These are phyloP conservation scores for Crepidotus variabilis DNA, from an alignment of 768 basidiomycete species.

Conservation along the genomic window DNA sequence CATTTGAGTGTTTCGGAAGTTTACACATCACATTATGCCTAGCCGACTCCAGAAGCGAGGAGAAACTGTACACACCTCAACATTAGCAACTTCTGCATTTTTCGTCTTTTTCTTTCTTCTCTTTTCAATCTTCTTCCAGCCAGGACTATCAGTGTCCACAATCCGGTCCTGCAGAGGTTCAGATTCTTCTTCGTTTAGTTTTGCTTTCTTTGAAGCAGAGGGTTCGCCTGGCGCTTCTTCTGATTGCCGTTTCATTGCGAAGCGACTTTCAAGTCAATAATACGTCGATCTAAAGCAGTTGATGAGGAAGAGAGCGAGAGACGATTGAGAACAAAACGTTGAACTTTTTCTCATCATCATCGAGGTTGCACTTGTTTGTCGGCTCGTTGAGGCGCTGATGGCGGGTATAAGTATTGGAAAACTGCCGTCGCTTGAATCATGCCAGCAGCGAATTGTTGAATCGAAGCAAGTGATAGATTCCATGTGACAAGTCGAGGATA, in stretches of 20 bases:
- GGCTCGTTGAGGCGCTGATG: no score
- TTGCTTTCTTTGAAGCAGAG: conserved; percentile 15
- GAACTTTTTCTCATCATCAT: not conserved
- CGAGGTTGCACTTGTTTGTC: not conserved
- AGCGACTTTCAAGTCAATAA: not conserved
- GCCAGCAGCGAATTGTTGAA: not conserved
- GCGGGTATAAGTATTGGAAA: no score
- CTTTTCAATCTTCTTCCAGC: conserved; percentile 71
- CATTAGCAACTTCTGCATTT: conserved; percentile 33
- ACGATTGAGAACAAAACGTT: not conserved
- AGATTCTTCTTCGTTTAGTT: conserved; percentile 6
- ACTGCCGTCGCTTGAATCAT: no score
- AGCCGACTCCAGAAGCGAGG: not conserved
- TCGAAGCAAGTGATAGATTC: not conserved
- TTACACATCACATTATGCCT: conserved; percentile 45
- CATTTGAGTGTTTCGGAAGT: no score
- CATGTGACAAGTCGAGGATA: not conserved
- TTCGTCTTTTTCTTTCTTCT: conserved; percentile 65
- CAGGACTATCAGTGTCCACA: conserved; percentile 9
- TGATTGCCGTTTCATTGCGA: conserved; percentile 8
- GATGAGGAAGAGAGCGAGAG: not conserved
- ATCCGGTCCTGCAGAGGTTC: not conserved
- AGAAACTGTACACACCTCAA: conserved; percentile 28
- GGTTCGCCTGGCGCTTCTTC: conserved; percentile 2
- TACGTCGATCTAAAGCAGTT: not conserved